Evolutionary conservation across 495 filamentous ascomycete species (phyloP).

Genomic region (Viridothelium virens): DNA sequence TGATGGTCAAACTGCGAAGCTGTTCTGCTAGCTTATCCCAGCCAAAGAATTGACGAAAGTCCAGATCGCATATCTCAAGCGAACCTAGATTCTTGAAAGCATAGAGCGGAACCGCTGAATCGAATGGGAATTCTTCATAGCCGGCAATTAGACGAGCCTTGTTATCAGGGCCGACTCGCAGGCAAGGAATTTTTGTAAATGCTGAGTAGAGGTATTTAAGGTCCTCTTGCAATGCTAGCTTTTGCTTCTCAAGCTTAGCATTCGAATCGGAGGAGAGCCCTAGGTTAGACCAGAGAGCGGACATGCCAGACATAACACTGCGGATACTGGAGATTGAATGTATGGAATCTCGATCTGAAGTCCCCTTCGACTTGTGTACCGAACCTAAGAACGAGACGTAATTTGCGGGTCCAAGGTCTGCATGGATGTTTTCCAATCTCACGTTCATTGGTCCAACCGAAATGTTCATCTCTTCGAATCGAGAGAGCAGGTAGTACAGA

Average conservation of each 20-base stretch:
- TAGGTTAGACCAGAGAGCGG: slow-evolving; percentile 80
- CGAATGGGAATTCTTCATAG: slow-evolving; percentile 97
- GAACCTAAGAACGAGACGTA: slow-evolving; percentile 94
- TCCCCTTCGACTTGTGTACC: slow-evolving; percentile 64
- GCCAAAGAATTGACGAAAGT: slow-evolving; percentile 92
- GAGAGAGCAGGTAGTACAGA: slow-evolving; percentile 88
- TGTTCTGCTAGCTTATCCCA: slow-evolving; percentile 93
- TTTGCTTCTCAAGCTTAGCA: slow-evolving; percentile 77
- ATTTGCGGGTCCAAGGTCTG: slow-evolving; percentile 73
- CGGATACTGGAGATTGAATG: slow-evolving; percentile 93
- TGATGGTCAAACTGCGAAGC: slow-evolving; percentile 80
- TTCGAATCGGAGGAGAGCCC: slow-evolving; percentile 67
- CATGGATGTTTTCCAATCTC: slow-evolving; percentile 86
- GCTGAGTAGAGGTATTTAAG: slow-evolving; percentile 94
- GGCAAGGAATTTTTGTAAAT: slow-evolving; percentile 94
- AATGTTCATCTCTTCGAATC: slow-evolving; percentile 87
- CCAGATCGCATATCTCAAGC: slow-evolving; percentile 87
- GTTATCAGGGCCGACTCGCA: slow-evolving; percentile 81
- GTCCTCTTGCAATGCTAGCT: slow-evolving; percentile 73
- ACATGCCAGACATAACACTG: slow-evolving; percentile 96
- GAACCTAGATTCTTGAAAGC: slow-evolving; percentile 94
- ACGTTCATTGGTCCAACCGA: slow-evolving; percentile 92
- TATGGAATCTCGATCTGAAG: slow-evolving; percentile 80
- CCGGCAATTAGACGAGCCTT: slow-evolving; percentile 80
- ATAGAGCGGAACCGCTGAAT: slow-evolving; percentile 90